Conservation (phyloP, 2,329 filamentous ascomycete species). For the Paracoccidioides brasiliensis region DNA sequence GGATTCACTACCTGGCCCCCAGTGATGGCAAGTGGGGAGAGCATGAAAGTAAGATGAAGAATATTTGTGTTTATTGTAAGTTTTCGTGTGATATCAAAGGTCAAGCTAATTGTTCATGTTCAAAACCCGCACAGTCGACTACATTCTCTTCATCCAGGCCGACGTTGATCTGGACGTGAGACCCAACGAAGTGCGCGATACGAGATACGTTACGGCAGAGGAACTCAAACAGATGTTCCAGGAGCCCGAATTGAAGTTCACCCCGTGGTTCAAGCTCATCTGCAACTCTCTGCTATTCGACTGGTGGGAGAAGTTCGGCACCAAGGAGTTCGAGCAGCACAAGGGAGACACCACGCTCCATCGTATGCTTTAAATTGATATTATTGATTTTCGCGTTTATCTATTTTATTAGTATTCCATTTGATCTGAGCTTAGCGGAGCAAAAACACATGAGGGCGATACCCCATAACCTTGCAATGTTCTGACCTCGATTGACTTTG, state of each 20-base stretch:
- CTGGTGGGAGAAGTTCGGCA: slow-evolving; percentile 78
- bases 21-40: slow-evolving; percentile 98
- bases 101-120: background rate
- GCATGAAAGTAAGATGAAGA: slow-evolving; percentile 66
- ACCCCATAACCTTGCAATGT: too few relatives aligned
- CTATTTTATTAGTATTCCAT: background rate
- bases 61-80: background rate
- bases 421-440: background rate
- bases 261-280: slow-evolving; percentile 98
- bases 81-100: background rate
- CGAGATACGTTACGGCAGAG: slow-evolving; percentile 68
- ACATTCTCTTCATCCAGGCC: slow-evolving; percentile 95
- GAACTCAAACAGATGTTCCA: slow-evolving; percentile 76
- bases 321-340: slow-evolving; percentile 70
- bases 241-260: slow-evolving; percentile 71
- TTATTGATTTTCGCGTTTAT: background rate
- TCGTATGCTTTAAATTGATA: slow-evolving; percentile 47
- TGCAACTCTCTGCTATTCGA: slow-evolving; percentile 95
- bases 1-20: slow-evolving; percentile 96
- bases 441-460: background rate
- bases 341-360: slow-evolving; percentile 75
- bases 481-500: too few relatives aligned
- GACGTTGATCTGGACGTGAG: slow-evolving; percentile 77
- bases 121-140: slow-evolving; percentile 56
- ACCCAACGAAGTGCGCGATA: slow-evolving; percentile 77